Base-by-base conservation (phyloP, 345 rosid species). In the Streptanthus diversifolius region DNA sequence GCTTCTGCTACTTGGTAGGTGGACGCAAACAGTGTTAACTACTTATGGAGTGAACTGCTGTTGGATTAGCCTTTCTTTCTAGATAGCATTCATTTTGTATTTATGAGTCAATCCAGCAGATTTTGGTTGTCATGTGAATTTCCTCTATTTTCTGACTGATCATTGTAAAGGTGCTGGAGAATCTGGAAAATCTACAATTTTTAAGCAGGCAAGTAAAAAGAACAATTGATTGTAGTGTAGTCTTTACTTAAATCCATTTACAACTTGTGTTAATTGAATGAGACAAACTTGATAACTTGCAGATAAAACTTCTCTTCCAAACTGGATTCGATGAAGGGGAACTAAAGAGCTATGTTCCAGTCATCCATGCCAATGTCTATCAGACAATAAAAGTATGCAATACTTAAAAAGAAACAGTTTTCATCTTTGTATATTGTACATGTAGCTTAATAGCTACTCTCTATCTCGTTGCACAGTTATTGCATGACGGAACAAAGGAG, bases 351-450 rank as follows among this genome's bases (percentile, higher is more conserved):
- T 95, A 92, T 75, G 83, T 85, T 67, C 78, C 98, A 21, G 97
- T 95, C 85, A 87, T 92, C 68, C 97, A 95, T 76, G 99, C 97
- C 82, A 95, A 95, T 80, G 85, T 92, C 52, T 95, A 87, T 82
- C 99, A 95, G 88, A 90, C 96, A 79, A 88, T 95, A 85, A 95
- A 95, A 88, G 99, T 95, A 92, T 68, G 97, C 89, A 88, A 80
- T 77, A 83, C 85, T 78, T 80, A 83, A 73, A 68, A 77, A 33
- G 36, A 33, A 19, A 45, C 18, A 58, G 35, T 18, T 17, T 39
- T 19, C 6, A 24, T 41, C 45, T 30, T 9, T 3, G 10, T 67
- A 37, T 74, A 29, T 9, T 58, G 52, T 25, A 56, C 68, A 67
- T 68, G 39, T 59, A 52, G 66, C 30, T 64, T 55, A 70, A 25